Percentiles rank a stretch among this genome's conserved stretches.
Conservation (phyloP, 202 grass and related monocot species). For the Digitaria exilis region DNA sequence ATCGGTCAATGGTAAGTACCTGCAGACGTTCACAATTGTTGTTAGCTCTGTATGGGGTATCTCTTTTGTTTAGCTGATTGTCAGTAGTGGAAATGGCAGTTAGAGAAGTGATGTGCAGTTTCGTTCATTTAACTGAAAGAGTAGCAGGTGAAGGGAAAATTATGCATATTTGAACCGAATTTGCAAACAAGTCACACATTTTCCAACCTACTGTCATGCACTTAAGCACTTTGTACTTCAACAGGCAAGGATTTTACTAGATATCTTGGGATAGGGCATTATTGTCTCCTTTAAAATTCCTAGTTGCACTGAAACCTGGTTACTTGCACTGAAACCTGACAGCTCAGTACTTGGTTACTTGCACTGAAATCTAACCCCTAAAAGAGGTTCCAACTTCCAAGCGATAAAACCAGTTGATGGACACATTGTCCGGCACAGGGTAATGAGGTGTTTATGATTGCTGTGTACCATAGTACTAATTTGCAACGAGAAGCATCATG, state of each 20-base stretch:
- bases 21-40: constrained; percentile 11
- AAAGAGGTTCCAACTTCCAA: no score
- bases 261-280: neutral
- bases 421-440: neutral
- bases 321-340: no score
- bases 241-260: neutral
- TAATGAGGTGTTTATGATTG: constrained; percentile 15
- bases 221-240: neutral
- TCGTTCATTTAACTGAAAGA: neutral
- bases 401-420: neutral
- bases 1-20: constrained; percentile 63
- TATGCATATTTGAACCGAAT: neutral
- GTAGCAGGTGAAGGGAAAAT: no score
- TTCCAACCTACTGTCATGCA: no score
- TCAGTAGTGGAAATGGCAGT: neutral
- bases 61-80: neutral
- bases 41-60: neutral
- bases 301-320: no score
- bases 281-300: neutral
- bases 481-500: neutral
- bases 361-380: no score
- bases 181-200: neutral
- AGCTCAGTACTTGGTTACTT: no score
- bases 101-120: neutral
- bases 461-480: neutral